A percentile compares a stretch with the other conserved stretches of the same genome.
These are phyloP conservation scores for Cryptococcus neoformans DNA, from an alignment of 1,284 basidiomycete species.

Conservation along the genomic window DNA sequence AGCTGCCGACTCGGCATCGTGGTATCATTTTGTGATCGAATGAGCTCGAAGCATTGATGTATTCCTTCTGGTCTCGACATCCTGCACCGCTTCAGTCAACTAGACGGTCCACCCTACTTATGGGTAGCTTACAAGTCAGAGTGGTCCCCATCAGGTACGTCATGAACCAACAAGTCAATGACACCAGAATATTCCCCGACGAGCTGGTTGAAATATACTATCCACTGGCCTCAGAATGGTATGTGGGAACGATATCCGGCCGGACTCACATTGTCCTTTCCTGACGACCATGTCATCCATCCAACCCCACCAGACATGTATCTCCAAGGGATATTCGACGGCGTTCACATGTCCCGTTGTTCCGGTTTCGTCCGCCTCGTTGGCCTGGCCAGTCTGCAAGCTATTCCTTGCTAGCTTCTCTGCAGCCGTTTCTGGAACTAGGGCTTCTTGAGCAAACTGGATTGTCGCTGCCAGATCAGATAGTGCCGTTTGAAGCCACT, in stretches of 20 bases:
- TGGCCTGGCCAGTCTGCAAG: no score
- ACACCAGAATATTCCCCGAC: slow-evolving; percentile 9
- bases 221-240: no score
- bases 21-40: slow-evolving; percentile 7
- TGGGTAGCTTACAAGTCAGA: slow-evolving; percentile 22
- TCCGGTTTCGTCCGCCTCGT: background rate
- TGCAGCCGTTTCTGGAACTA: no score
- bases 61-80: slow-evolving; percentile 22
- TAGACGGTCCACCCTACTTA: background rate
- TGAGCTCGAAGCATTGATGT: slow-evolving; percentile 20
- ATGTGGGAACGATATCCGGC: no score
- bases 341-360: background rate
- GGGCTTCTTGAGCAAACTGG: slow-evolving; percentile 8
- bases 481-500: slow-evolving; percentile 34
- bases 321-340: slow-evolving; percentile 4
- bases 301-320: slow-evolving; percentile 32
- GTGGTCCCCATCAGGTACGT: slow-evolving; percentile 29
- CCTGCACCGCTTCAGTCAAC: slow-evolving; percentile 2
- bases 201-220: slow-evolving; percentile 27
- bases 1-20: background rate
- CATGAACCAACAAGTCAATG: slow-evolving; percentile 22
- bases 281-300: slow-evolving; percentile 27
- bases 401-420: no score
- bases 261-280: slow-evolving; percentile 24
- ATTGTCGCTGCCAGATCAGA: slow-evolving; percentile 22